Conservation (phyloP, 2,329 filamentous ascomycete species). For the Metarhizium sp. region DNA sequence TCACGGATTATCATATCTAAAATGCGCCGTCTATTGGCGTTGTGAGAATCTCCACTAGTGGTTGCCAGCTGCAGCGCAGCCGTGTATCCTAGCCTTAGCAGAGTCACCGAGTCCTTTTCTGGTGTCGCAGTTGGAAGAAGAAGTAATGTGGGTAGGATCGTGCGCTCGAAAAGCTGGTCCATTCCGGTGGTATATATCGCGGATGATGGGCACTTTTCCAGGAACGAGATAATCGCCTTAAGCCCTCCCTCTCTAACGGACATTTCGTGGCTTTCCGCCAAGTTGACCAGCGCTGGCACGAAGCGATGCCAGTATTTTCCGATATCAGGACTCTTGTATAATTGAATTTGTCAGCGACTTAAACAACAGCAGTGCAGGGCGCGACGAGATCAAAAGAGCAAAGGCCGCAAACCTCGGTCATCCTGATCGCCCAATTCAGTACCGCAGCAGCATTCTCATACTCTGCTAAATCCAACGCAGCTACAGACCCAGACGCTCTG, state of each 20-base stretch:
- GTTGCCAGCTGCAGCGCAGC: constrained; percentile 51
- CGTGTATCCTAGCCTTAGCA: constrained; percentile 58
- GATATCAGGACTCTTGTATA: constrained; percentile 4
- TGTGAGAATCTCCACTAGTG: constrained; percentile 15
- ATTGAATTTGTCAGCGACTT: background rate
- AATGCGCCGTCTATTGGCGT: constrained; percentile 22
- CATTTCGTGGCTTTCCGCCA: constrained; percentile 54
- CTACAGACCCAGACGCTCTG: background rate
- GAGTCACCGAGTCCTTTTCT: constrained; percentile 54
- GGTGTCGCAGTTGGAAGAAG: constrained; percentile 71
- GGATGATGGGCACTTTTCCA: constrained; percentile 40
- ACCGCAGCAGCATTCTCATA: background rate
- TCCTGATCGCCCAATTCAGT: constrained; percentile 7
- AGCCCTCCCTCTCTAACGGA: constrained; percentile 47
- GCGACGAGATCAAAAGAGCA: background rate
- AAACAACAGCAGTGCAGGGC: background rate
- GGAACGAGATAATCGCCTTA: constrained; percentile 40
- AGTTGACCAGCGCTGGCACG: constrained; percentile 58
- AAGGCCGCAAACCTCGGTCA: constrained; percentile 4
- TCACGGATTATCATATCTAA: constrained; percentile 47
- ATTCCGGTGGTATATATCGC: constrained; percentile 56
- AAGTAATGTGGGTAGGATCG: constrained; percentile 61
- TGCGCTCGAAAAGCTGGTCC: constrained; percentile 57
- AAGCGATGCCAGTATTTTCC: constrained; percentile 54
- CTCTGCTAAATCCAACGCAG: background rate